Conservation (phyloP, 352 stramenopile genomes). For the Phytophthora sojae region DNA sequence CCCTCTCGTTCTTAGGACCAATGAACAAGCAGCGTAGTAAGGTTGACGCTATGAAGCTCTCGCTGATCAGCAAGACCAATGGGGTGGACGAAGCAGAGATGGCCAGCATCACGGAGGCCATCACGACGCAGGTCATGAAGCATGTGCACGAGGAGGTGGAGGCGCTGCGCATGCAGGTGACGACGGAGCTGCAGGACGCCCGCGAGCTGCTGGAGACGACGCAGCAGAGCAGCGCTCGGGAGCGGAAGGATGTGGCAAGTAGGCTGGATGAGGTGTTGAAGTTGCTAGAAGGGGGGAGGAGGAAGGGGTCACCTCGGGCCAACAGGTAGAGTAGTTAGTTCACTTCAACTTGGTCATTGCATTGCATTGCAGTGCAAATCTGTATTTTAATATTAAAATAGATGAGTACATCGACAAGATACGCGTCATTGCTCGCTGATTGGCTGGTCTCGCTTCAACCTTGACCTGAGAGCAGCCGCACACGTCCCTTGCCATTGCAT, state of each 20-base stretch:
- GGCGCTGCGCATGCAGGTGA: slow-evolving; percentile 40
- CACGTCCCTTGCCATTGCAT: background rate
- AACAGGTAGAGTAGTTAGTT: background rate
- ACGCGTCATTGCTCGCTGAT: slow-evolving; percentile 2
- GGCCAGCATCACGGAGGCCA: slow-evolving; percentile 33
- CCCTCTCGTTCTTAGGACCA: slow-evolving; percentile 23
- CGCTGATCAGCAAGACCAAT: slow-evolving; percentile 26
- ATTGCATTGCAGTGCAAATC: background rate
- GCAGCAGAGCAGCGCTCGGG: slow-evolving; percentile 20
- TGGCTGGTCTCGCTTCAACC: slow-evolving; percentile 19
- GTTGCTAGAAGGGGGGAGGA: slow-evolving; percentile 18
- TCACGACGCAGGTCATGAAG: slow-evolving; percentile 44
- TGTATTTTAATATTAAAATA: no score
- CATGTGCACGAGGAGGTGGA: slow-evolving; percentile 43
- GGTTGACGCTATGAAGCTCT: slow-evolving; percentile 28
- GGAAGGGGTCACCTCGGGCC: slow-evolving; percentile 10
- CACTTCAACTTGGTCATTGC: slow-evolving; percentile 30
- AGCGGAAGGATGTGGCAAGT: slow-evolving; percentile 27
- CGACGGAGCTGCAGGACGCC: slow-evolving; percentile 41
- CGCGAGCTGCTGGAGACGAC: slow-evolving; percentile 36
- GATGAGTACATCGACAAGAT: background rate
- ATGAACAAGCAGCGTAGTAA: background rate
- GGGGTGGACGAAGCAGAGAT: slow-evolving; percentile 21
- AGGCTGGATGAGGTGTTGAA: slow-evolving; percentile 37
- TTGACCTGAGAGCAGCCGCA: background rate